Conservation (phyloP, 2,329 filamentous ascomycete genomes). For the Aspergillus clavatus region DNA sequence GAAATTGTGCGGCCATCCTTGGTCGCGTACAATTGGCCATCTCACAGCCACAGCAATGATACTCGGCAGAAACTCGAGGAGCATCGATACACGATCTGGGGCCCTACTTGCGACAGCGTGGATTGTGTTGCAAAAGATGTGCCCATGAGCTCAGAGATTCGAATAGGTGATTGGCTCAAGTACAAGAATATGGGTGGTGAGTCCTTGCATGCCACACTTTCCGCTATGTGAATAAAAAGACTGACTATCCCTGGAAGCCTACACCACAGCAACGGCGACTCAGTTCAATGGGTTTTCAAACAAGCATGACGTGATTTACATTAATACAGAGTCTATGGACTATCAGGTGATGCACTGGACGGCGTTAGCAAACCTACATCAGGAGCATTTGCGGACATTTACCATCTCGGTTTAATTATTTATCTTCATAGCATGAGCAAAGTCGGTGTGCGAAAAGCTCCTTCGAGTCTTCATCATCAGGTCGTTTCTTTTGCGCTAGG, state of each 20-base stretch:
- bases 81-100: constrained; percentile 25
- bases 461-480: not conserved
- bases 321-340: constrained; percentile 23
- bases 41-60: not conserved
- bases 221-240: not conserved
- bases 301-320: constrained; percentile 13
- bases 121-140: constrained; percentile 19
- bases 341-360: not conserved
- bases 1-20: constrained; percentile 8
- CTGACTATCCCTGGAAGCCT: constrained; percentile 10
- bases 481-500: not conserved
- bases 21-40: not conserved
- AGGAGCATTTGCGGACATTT: not conserved
- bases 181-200: constrained; percentile 28
- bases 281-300: constrained; percentile 23
- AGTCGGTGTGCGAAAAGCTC: not conserved
- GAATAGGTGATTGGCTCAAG: constrained; percentile 23
- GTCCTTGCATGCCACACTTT: constrained; percentile 1
- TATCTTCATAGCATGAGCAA: not conserved
- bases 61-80: not conserved
- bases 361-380: not conserved
- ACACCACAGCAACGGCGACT: constrained; percentile 16
- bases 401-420: not conserved
- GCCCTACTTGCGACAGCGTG: constrained; percentile 25
- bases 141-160: constrained; percentile 14